phyloP scores from a whole-genome alignment of 805 yeast species.

The Candida schatavii region DNA sequence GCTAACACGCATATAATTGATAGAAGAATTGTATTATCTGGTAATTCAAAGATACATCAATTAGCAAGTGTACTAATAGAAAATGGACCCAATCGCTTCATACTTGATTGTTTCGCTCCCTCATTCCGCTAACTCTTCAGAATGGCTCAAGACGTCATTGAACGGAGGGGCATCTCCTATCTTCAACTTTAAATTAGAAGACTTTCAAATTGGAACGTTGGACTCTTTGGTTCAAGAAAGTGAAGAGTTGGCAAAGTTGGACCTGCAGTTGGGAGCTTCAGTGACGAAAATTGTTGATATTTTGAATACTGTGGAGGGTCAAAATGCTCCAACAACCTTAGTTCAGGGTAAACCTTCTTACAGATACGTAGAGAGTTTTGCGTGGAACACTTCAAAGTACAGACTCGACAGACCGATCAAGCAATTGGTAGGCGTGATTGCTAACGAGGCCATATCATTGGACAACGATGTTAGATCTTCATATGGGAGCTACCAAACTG shows the following conservation, averaged over 20 bases:
- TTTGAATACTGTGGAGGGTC: conserved; percentile 42
- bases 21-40: no score
- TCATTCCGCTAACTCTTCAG: conserved; percentile 43
- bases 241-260: conserved; percentile 83
- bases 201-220: conserved; percentile 89
- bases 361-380: conserved; percentile 69
- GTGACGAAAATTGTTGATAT: conserved; percentile 77
- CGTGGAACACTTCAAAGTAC: conserved; percentile 87
- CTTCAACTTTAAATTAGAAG: conserved; percentile 63
- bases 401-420: conserved; percentile 80
- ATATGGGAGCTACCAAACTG: conserved; percentile 72
- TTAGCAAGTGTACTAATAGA: neutral
- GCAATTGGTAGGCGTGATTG: conserved; percentile 65
- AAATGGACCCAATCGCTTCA: conserved; percentile 36
- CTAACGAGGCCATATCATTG: conserved; percentile 75
- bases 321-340: conserved; percentile 13
- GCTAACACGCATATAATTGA: no score
- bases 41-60: no score
- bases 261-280: conserved; percentile 68
- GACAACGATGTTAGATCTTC: conserved; percentile 82
- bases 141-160: conserved; percentile 56
- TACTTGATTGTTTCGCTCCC: conserved; percentile 61
- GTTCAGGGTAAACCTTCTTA: conserved; percentile 50
- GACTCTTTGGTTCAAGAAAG: conserved; percentile 88
- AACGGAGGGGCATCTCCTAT: conserved; percentile 60